phyloP scores from a whole-genome alignment of 805 yeast species.

The Candida lessepsii region DNA sequence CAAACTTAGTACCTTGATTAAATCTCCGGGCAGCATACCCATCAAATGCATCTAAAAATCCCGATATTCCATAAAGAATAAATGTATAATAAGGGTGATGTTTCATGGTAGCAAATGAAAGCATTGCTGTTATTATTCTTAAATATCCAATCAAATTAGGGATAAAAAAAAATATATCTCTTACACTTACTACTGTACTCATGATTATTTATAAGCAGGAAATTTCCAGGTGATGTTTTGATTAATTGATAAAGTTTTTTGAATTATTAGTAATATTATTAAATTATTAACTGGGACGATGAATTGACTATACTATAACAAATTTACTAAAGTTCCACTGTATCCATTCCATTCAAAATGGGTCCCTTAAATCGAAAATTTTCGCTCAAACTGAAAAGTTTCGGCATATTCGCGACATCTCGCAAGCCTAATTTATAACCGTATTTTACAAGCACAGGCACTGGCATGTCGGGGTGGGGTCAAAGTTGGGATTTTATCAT shows the following conservation, averaged over 20 bases:
- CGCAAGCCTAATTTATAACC: no score
- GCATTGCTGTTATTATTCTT: slow-evolving; percentile 76
- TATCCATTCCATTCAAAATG: neutral
- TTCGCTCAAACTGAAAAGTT: slow-evolving; percentile 1
- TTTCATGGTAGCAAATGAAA: slow-evolving; percentile 80
- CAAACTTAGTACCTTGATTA: slow-evolving; percentile 87
- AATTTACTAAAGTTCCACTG: neutral
- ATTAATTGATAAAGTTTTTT: neutral
- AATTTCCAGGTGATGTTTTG: neutral
- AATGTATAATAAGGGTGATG: slow-evolving; percentile 80
- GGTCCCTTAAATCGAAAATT: slow-evolving; percentile 6
- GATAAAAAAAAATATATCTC: slow-evolving; percentile 69
- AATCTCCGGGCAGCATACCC: slow-evolving; percentile 91
- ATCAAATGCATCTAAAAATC: slow-evolving; percentile 92
- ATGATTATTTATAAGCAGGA: no score
- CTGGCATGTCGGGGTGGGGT: no score
- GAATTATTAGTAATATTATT: neutral
- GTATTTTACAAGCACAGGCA: no score
- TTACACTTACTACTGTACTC: slow-evolving; percentile 30
- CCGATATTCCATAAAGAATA: slow-evolving; percentile 77
- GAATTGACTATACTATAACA: neutral
- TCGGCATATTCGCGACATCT: slow-evolving; percentile 6
- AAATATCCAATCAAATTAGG: slow-evolving; percentile 92
- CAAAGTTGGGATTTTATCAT: no score
- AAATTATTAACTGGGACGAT: neutral